Evolutionary conservation across 305 asterid genomes (phyloP).

Genomic region (Solanum chacoense): DNA sequence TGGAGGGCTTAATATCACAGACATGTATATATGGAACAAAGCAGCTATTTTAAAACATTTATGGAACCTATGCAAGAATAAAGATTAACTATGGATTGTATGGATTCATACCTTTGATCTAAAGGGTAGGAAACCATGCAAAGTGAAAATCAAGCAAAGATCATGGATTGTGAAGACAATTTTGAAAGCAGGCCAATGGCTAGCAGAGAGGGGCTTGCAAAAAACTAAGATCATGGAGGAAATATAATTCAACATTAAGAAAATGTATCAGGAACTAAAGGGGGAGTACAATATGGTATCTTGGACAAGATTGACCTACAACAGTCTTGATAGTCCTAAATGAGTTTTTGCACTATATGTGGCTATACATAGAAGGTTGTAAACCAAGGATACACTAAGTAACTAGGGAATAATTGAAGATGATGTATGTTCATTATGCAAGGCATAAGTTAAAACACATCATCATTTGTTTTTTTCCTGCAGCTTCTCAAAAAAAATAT

Average conservation of each 20-base stretch:
- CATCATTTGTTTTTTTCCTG: not conserved
- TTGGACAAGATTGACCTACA: not conserved
- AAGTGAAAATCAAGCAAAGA: not conserved
- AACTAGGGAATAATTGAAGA: not conserved
- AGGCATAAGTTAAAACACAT: not conserved
- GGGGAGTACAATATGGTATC: not conserved
- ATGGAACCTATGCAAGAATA: not conserved
- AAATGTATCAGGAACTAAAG: not conserved
- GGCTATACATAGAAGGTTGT: not conserved
- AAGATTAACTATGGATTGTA: not conserved
- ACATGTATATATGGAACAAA: not conserved
- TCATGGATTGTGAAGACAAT: not conserved
- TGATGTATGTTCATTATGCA: not conserved
- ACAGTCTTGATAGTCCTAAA: no score
- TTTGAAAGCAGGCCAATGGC: not conserved
- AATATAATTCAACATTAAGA: rapidly evolving
- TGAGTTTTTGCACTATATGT: not conserved
- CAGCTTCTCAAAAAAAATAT: not conserved
- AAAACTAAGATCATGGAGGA: not conserved
- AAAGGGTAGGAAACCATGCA: not conserved
- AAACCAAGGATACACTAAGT: not conserved
- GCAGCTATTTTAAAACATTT: not conserved
- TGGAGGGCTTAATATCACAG: not conserved
- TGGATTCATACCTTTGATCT: not conserved
- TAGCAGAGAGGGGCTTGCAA: not conserved